Evolutionary conservation across 129 eudicot species (phyloP), one percentile per base, ranked within the genome.

Genomic region (Ambrosia artemisiifolia): DNA sequence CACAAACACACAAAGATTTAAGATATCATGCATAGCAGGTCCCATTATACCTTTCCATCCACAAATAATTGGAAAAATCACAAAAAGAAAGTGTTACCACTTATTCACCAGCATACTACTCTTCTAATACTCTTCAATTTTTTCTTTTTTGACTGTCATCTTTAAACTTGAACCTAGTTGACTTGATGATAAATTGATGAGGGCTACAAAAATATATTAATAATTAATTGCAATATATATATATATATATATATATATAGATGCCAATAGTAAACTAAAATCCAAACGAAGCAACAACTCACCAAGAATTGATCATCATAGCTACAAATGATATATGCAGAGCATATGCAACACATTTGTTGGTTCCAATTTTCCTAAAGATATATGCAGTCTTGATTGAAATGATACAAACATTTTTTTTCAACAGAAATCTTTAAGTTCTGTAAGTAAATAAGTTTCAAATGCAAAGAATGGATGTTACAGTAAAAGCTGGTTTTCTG

Each of bases 41-140:
- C 33, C 17, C 17, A 35, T 43, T 57, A 70, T 90, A 94, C 99
- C 99, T 94, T 90, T 64, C 93, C 98, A 51, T 90, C 67, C 28
- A 80, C 85, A 69, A 85, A 54, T 71, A 24, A 24, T 24, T 24
- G 28, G 28, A 24, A 24, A 24, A 24, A 24, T 24, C 28, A 24
- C 28, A 24, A 24, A 24, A 24, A 24, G 28, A 24, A 24, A 24
- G 28, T 24, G 28, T 0, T 24, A 24, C 1, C 28, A 24, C 28
- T 24, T 24, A 24, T 24, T 24, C 28, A 24, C 28, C 28, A 24
- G 28, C 28, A 24, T 24, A 24, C 28, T 24, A 24, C 28, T 24
- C 28, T 24, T 24, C 28, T 24, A 24, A 24, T 24, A 24, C 28
- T 24, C 28, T 24, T 24, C 28, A 24, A 24, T 24, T 24, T 24